These are phyloP conservation scores for Taxillus chinensis DNA, from an alignment of 164 flowering plant species.

Conservation along the genomic window DNA sequence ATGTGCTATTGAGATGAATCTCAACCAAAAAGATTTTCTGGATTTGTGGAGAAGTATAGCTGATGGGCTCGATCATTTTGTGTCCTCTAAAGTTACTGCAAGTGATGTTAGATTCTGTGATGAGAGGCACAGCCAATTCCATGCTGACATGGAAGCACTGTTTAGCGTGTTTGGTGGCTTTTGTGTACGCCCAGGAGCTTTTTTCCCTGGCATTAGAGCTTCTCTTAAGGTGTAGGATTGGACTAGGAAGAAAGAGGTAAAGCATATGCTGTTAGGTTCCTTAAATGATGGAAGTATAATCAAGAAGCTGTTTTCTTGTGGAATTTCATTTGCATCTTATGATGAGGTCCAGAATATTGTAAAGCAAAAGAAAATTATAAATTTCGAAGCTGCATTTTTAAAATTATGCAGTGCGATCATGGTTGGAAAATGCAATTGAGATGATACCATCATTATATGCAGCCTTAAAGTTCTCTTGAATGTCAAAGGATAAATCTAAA, in stretches of 20 bases:
- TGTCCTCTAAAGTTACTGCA: constrained; percentile 24
- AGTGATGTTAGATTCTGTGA: constrained; percentile 19
- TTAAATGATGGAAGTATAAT: constrained; percentile 10
- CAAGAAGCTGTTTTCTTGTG: constrained; percentile 15
- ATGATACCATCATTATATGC: too few species aligned
- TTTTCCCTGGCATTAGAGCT: constrained; percentile 49
- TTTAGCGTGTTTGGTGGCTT: constrained; percentile 39
- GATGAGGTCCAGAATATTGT: constrained; percentile 30
- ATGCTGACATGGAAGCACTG: constrained; percentile 38
- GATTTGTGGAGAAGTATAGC: constrained; percentile 63
- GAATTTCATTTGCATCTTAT: constrained; percentile 20
- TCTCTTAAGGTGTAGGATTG: constrained; percentile 35
- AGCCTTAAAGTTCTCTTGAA: too few species aligned
- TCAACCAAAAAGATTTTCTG: constrained; percentile 47
- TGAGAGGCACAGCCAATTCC: constrained; percentile 23
- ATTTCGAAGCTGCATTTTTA: background rate
- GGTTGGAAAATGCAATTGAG: too few species aligned
- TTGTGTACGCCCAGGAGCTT: constrained; percentile 55
- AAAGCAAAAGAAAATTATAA: constrained; percentile 21
- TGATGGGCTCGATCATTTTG: constrained; percentile 52
- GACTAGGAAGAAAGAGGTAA: constrained; percentile 18
- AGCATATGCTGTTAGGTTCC: constrained; percentile 14
- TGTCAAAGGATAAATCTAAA: too few species aligned
- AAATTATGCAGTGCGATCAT: too few species aligned
- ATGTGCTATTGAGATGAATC: constrained; percentile 13